phyloP scores from a whole-genome alignment of 352 stramenopile genomes.

The Thraustochytrium sp. region DNA sequence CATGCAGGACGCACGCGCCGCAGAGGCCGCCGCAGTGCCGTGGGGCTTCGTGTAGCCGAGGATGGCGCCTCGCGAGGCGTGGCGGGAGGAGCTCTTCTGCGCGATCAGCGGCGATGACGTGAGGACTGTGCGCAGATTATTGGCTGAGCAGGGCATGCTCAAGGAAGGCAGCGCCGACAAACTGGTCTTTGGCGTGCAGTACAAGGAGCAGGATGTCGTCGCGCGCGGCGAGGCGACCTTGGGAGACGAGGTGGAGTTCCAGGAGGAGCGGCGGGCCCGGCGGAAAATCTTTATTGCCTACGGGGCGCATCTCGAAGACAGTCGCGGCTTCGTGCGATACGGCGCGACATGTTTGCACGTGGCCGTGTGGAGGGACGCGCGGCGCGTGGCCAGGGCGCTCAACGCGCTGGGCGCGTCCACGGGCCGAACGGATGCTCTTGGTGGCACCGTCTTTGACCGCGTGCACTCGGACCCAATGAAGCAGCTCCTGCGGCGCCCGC shows the following conservation, averaged over 20 bases:
- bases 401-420: not conserved
- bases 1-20: not conserved
- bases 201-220: not conserved
- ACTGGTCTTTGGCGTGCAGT: not conserved
- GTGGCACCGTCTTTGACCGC: not conserved
- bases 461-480: not conserved
- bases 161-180: not conserved
- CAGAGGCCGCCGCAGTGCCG: no score
- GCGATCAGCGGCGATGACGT: slow-evolving; percentile 11
- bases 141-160: not conserved
- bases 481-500: not conserved
- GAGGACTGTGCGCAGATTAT: not conserved
- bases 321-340: not conserved
- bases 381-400: not conserved
- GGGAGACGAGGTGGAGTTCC: no score
- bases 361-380: slow-evolving; percentile 1
- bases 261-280: no score
- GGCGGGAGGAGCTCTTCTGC: not conserved
- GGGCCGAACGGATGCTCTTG: not conserved
- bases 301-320: not conserved
- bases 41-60: not conserved
- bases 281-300: not conserved
- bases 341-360: slow-evolving; percentile 5
- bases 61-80: not conserved
- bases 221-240: not conserved